Evolutionary conservation across 192 early-diverging fungal species (phyloP).

Genomic region (Rhizophagus sp.): DNA sequence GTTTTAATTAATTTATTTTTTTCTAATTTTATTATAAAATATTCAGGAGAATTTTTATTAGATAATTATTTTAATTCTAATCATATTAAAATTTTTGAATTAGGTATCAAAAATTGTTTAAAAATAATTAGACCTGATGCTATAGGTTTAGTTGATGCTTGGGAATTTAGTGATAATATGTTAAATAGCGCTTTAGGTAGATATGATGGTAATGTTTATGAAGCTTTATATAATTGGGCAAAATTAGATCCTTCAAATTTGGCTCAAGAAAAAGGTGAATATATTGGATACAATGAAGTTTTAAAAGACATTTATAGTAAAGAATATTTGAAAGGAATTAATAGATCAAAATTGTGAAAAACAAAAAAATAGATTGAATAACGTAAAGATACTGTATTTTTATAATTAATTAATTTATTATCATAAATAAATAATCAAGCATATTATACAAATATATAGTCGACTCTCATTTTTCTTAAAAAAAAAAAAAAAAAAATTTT

Average conservation of each 20-base stretch:
- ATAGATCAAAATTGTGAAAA: background rate
- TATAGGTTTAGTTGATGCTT: constrained; percentile 82
- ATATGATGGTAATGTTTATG: constrained; percentile 81
- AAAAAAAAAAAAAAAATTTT: no score
- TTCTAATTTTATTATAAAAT: constrained; percentile 66
- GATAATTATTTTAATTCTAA: constrained; percentile 66
- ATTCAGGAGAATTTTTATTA: constrained; percentile 76
- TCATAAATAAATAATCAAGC: no score
- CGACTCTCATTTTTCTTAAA: no score
- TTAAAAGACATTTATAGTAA: background rate
- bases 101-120: constrained; percentile 57
- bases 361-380: no score
- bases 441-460: no score
- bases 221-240: constrained; percentile 62
- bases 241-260: constrained; percentile 22
- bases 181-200: constrained; percentile 85
- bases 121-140: constrained; percentile 64
- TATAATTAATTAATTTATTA: no score
- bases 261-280: background rate
- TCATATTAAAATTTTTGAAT: constrained; percentile 63
- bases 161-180: constrained; percentile 81
- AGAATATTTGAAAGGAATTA: constrained; percentile 4
- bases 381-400: no score
- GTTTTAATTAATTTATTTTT: background rate
- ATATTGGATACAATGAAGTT: constrained; percentile 1